A percentile compares a stretch with the other conserved stretches of the same genome.
These are phyloP conservation scores for Ophiostoma sp. DNA, from an alignment of 2,329 filamentous ascomycete genomes.

Conservation along the genomic window DNA sequence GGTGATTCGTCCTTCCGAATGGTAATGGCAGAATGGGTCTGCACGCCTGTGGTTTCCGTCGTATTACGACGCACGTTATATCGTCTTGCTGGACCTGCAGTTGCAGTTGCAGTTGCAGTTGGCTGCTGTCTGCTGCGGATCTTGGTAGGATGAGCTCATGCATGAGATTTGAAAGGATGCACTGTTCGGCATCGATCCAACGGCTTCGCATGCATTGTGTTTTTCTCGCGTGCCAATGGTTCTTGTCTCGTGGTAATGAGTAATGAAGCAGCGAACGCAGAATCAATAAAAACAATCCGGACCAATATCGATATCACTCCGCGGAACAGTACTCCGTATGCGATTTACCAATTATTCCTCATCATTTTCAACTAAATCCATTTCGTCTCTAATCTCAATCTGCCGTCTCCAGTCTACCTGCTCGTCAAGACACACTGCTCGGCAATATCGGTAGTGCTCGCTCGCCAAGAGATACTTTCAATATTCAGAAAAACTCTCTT, in stretches of 20 bases:
- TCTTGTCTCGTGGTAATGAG: too few relatives aligned
- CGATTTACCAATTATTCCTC: neutral
- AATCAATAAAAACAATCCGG: too few relatives aligned
- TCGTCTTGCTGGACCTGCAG: neutral
- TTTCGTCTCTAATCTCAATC: neutral
- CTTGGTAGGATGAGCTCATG: neutral
- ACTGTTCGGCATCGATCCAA: too few relatives aligned
- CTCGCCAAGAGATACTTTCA: neutral
- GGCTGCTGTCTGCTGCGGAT: neutral
- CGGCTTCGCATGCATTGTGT: too few relatives aligned
- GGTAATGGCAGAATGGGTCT: neutral
- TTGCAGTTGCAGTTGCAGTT: neutral
- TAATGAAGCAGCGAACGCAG: too few relatives aligned
- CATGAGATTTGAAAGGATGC: neutral
- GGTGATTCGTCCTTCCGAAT: neutral
- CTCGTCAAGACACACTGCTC: neutral
- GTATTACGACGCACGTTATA: neutral
- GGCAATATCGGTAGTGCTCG: slow-evolving; percentile 2
- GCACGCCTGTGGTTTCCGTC: slow-evolving; percentile 1
- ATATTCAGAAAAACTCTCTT: neutral
- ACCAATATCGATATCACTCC: too few relatives aligned
- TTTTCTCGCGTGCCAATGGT: neutral
- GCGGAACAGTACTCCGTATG: neutral
- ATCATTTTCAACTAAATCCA: neutral
- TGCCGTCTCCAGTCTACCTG: neutral